phyloP scores from a whole-genome alignment of 2,329 filamentous ascomycete species.

The Bipolaris oryzae region DNA sequence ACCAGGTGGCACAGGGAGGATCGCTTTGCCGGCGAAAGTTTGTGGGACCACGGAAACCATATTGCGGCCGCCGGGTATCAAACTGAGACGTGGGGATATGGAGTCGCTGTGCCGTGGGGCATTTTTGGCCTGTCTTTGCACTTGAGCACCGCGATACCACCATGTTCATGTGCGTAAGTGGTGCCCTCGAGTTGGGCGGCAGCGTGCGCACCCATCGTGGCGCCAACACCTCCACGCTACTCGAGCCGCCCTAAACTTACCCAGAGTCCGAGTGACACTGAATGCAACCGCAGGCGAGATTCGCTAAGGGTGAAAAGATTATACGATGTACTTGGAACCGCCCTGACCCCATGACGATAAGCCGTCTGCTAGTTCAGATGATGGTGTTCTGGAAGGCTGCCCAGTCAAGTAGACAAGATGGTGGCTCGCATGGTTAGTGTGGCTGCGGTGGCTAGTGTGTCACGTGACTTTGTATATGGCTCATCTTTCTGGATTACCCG shows the following conservation, averaged over 20 bases:
- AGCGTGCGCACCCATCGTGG: not conserved
- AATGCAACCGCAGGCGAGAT: conserved; percentile 12
- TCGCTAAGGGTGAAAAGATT: conserved; percentile 4
- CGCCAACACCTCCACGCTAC: not conserved
- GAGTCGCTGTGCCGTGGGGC: conserved; percentile 16
- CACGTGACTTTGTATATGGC: conserved; percentile 17
- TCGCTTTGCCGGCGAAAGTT: not conserved
- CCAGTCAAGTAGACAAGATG: conserved; percentile 12
- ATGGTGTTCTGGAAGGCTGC: conserved; percentile 16
- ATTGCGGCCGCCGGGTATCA: conserved; percentile 14
- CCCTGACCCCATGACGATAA: conserved; percentile 13
- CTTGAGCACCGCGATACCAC: conserved; percentile 17
- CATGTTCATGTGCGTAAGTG: conserved; percentile 3
- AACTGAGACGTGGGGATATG: conserved; percentile 20
- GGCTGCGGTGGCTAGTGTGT: conserved; percentile 13
- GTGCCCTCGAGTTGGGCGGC: not conserved
- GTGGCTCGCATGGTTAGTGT: too few species aligned
- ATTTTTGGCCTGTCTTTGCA: conserved; percentile 14
- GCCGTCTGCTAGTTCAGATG: conserved; percentile 7
- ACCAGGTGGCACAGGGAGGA: not conserved
- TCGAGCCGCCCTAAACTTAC: not conserved
- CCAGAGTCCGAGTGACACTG: conserved; percentile 7
- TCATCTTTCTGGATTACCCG: conserved; percentile 19
- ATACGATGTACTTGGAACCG: not conserved
- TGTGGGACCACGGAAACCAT: conserved; percentile 19